Base-by-base conservation (phyloP, 768 basidiomycete genomes). In the Suillus discolor region DNA sequence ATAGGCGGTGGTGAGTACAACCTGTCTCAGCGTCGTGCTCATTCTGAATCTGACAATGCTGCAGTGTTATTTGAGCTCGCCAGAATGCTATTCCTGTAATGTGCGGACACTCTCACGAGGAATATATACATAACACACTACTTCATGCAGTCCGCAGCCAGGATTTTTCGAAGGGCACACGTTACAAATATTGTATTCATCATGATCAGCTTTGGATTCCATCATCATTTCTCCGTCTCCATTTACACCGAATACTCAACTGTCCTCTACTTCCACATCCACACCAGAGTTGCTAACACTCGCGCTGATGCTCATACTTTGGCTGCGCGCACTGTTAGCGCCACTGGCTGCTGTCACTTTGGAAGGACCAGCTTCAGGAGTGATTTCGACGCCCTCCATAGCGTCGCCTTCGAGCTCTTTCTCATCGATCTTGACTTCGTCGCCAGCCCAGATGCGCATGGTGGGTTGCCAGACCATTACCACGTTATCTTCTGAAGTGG, bases 391-490 rank as follows among this genome's bases (percentile, higher is more conserved):
- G 31, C 89, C 92, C 71, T 93, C 86, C 92, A 93, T 93, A 13
- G 84, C 83, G 67, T 91, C 90, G 54, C 82, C 81, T 74, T 97
- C 96, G 63, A 97, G 81, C 73, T 97, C 94, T 75, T 89, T 90
- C 67, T 91, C 90, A 65, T 93, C 88, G 38, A 97, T 84, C 71
- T 87, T 91, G 65, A 95, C 88, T 69, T 90, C 91, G 62, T 95
- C 96, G 3, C 93, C 93, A 3, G 94, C 93, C 89, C 94, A 96
- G 39, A 98, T 89, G 25, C 94, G 91, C 85, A 94, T 92, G 20
- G 92, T 94, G 18, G 97, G 96, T 74, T 96, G 93, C 97, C 97
- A 99, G 6, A 97, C 88, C 93, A 97, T 96, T 51, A 94, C 85
- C 28, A 98, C 88, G 69, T 99, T 99, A 76, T 99, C 97, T 75